Percentiles rank a stretch among this genome's conserved stretches.
These are phyloP conservation scores for Cicer cuneatum DNA, from an alignment of 306 rosid species.

Conservation along the genomic window DNA sequence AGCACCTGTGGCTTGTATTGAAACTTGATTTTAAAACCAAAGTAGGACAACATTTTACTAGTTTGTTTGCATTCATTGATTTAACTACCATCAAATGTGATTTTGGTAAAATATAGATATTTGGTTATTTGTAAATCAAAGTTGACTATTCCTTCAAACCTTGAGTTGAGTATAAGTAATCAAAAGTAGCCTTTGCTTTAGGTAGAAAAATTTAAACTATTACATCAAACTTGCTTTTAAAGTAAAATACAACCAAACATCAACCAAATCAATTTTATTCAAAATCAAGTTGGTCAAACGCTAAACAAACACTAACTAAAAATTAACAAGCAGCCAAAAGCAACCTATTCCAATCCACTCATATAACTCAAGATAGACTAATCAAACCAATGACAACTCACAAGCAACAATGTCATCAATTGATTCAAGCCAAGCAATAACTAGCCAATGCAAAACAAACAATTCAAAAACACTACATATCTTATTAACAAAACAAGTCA, in stretches of 20 bases:
- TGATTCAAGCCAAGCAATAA: slow-evolving; percentile 29
- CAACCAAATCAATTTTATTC: neutral
- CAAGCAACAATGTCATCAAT: slow-evolving; percentile 24
- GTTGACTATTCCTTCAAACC: neutral
- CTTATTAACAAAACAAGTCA: slow-evolving; percentile 32
- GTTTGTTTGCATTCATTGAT: neutral
- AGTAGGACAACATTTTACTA: neutral
- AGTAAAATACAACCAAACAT: neutral
- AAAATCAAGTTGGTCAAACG: neutral
- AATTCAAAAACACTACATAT: neutral
- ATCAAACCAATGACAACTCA: slow-evolving; percentile 6
- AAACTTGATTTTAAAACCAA: neutral
- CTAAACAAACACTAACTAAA: neutral
- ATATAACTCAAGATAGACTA: slow-evolving; percentile 25
- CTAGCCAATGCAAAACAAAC: slow-evolving; percentile 2
- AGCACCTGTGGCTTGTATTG: neutral
- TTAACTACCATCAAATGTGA: neutral
- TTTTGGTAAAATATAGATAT: neutral
- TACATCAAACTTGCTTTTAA: neutral
- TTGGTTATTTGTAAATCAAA: neutral
- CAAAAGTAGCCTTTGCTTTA: neutral
- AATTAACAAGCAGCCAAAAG: neutral
- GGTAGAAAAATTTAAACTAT: neutral
- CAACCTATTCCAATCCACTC: neutral
- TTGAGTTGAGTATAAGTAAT: neutral